phyloP scores from a whole-genome alignment of 257 asterid genomes.

The Penstemon newberryi region DNA sequence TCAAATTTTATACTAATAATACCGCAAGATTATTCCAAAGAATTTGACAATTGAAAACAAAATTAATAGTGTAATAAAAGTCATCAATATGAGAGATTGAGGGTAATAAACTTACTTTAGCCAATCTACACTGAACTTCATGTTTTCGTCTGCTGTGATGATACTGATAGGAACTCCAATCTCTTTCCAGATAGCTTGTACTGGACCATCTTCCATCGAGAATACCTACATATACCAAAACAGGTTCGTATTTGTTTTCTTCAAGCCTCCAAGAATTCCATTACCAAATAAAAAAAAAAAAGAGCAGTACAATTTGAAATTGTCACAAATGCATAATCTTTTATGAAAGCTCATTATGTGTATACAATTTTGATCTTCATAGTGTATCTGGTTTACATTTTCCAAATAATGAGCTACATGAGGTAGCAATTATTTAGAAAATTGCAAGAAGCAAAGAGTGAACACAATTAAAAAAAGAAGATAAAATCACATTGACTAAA shows the following conservation, averaged over 20 bases:
- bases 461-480: too few relatives aligned
- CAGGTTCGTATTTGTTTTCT: not conserved
- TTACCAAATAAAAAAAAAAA: not conserved
- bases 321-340: not conserved
- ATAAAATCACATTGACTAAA: too few relatives aligned
- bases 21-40: not conserved
- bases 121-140: conserved; percentile 73
- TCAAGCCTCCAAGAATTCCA: not conserved
- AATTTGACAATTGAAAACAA: not conserved
- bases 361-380: not conserved
- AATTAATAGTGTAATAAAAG: not conserved
- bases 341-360: not conserved
- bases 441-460: too few relatives aligned
- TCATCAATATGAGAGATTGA: conserved; percentile 15
- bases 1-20: not conserved
- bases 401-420: not conserved
- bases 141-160: conserved; percentile 41
- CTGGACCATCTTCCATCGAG: conserved; percentile 75
- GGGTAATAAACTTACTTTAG: conserved; percentile 60
- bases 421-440: not conserved
- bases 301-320: not conserved
- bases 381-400: not conserved
- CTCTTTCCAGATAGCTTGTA: conserved; percentile 59
- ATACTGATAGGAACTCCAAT: conserved; percentile 50
- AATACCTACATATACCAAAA: conserved; percentile 59